Conservation (phyloP, 306 rosid genomes). For the Carpinus viminea region DNA sequence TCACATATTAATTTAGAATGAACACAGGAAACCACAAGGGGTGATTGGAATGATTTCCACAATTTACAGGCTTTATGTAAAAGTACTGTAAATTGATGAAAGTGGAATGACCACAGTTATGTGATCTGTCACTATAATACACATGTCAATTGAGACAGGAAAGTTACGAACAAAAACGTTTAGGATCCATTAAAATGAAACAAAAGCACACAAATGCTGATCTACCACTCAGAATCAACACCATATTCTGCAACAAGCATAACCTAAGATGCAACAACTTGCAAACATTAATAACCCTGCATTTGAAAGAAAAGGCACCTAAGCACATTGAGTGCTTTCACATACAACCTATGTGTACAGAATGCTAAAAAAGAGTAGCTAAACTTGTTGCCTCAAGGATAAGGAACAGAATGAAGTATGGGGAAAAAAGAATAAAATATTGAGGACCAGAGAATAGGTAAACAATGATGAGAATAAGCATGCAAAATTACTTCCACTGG, state of each 20-base stretch:
- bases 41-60: background rate
- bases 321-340: background rate
- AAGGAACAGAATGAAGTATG: background rate
- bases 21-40: background rate
- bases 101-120: background rate
- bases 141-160: background rate
- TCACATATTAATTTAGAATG: background rate
- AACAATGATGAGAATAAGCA: background rate
- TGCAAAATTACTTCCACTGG: background rate
- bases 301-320: background rate
- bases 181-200: background rate
- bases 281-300: background rate
- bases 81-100: background rate
- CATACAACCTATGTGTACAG: background rate
- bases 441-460: background rate
- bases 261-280: background rate
- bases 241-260: background rate
- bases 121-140: background rate
- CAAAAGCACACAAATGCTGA: background rate
- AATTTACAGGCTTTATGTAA: background rate
- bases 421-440: background rate
- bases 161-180: background rate
- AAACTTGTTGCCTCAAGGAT: background rate
- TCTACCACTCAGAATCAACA: background rate
- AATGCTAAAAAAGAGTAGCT: background rate